phyloP scores from a whole-genome alignment of 176 grass and related monocot species.

The Oryza longistaminata region DNA sequence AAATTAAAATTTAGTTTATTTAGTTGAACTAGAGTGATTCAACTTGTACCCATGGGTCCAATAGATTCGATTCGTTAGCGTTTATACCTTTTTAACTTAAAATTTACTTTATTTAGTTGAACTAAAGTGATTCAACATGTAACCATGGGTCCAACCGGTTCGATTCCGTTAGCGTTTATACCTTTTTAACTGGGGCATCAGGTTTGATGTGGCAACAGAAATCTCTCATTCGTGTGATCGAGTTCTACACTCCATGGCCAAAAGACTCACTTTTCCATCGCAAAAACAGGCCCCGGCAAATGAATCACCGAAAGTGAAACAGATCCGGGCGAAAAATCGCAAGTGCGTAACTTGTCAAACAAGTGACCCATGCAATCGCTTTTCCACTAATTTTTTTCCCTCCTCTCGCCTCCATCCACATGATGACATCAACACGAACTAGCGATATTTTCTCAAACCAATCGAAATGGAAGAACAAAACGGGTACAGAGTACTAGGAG shows the following conservation, averaged over 20 bases:
- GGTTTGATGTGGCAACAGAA: background rate
- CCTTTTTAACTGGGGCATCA: background rate
- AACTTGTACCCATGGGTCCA: too few relatives aligned
- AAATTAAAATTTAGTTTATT: too few relatives aligned
- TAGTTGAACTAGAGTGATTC: too few relatives aligned
- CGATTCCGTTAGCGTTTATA: background rate
- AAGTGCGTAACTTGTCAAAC: background rate
- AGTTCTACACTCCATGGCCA: background rate
- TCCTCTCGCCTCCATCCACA: background rate
- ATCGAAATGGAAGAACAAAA: background rate
- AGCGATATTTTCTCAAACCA: conserved; percentile 21
- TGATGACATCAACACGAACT: background rate
- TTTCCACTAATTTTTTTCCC: background rate
- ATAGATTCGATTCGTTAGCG: background rate
- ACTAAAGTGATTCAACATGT: too few relatives aligned
- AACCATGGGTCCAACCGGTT: background rate
- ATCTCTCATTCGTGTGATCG: background rate
- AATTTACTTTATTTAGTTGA: too few relatives aligned
- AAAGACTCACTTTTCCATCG: background rate
- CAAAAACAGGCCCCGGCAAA: background rate
- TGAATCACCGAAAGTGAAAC: background rate
- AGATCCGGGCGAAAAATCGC: background rate
- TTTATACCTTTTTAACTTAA: too few relatives aligned
- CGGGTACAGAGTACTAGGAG: background rate
- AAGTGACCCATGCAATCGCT: background rate